Conservation (phyloP, 73 alveolate genomes). For the Tetrahymena thermophila region DNA sequence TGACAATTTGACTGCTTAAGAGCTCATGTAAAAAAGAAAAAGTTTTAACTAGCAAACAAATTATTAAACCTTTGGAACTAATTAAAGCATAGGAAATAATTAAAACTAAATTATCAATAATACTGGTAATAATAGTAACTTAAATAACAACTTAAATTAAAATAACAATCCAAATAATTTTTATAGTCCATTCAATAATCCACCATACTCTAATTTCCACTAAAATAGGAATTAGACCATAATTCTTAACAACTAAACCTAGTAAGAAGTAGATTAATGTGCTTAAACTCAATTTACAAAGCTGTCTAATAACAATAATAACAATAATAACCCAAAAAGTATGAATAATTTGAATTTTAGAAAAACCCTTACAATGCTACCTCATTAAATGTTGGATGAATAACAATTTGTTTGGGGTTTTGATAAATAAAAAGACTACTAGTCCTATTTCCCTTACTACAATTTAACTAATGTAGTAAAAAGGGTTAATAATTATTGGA, state of each 20-base stretch:
- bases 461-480: neutral
- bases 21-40: neutral
- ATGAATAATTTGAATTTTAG: neutral
- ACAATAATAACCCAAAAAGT: neutral
- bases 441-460: neutral
- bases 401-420: neutral
- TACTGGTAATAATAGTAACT: neutral
- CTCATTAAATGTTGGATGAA: neutral
- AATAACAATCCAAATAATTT: neutral
- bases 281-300: neutral
- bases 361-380: neutral
- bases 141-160: neutral
- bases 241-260: neutral
- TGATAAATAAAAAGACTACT: neutral
- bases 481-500: neutral
- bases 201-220: neutral
- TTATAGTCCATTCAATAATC: neutral
- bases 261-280: neutral
- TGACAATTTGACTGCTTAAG: neutral
- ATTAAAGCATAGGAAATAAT: neutral
- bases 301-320: neutral
- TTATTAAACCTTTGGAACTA: neutral
- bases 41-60: neutral
- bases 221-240: neutral
- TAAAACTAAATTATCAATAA: neutral